Evolutionary conservation across 140 eudicot species (phyloP).

Genomic region (Erigeron philadelphicus): DNA sequence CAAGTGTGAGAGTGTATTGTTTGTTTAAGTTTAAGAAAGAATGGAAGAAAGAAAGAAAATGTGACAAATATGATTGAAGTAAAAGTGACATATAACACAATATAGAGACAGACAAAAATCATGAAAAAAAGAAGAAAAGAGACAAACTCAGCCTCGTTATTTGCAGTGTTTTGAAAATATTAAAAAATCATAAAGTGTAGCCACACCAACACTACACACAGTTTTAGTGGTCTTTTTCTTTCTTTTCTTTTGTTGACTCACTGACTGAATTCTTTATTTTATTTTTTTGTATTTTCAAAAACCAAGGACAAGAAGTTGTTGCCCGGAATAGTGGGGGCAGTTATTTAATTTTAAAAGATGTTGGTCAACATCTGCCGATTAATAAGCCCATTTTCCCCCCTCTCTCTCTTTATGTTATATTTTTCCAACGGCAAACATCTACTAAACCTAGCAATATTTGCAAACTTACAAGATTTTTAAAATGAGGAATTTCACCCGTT

Average conservation of each 20-base stretch:
- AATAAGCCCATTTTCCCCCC: constrained; percentile 19
- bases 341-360: background rate
- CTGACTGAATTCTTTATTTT: constrained; percentile 15
- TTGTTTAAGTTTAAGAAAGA: too few species aligned
- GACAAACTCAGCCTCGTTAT: constrained; percentile 27
- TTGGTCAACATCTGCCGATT: constrained; percentile 33
- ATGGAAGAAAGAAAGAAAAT: background rate
- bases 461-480: too few species aligned
- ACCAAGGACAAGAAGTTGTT: constrained; percentile 11
- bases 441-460: too few species aligned
- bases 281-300: background rate
- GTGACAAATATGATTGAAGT: constrained; percentile 1
- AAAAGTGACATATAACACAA: constrained; percentile 18
- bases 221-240: constrained; percentile 38
- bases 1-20: background rate
- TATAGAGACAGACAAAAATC: constrained; percentile 20
- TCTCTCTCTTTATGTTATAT: background rate
- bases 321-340: constrained; percentile 36
- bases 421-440: too few species aligned
- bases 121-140: constrained; percentile 3
- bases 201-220: background rate
- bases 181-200: constrained; percentile 66
- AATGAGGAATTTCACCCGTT: too few species aligned
- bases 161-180: constrained; percentile 15
- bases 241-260: constrained; percentile 33